Evolutionary conservation across 106 monocot species (phyloP).

Genomic region (Dendrobium nobile): DNA sequence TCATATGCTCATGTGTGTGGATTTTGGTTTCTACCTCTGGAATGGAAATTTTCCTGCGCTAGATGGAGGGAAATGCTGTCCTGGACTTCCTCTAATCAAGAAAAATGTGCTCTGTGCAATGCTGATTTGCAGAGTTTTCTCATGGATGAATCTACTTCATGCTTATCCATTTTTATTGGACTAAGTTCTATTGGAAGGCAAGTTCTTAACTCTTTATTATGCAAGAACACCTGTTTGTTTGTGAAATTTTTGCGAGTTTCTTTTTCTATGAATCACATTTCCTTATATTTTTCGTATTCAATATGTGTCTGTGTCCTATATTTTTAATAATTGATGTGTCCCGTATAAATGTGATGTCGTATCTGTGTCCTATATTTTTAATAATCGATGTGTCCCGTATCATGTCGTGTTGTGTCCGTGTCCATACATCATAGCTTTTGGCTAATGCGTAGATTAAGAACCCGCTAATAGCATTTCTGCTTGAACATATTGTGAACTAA

Average conservation of each 20-base stretch:
- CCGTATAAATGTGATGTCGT: too few species aligned
- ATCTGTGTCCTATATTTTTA: too few species aligned
- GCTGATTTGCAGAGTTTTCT: conserved; percentile 49
- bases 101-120: conserved; percentile 40
- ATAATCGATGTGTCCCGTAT: too few species aligned
- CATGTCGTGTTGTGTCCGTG: too few species aligned
- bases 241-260: background rate
- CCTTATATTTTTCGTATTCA: background rate
- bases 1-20: conserved; percentile 64
- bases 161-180: conserved; percentile 62
- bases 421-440: too few species aligned
- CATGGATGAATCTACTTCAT: conserved; percentile 21
- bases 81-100: conserved; percentile 10
- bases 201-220: conserved; percentile 3
- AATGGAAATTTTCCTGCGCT: conserved; percentile 85
- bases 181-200: conserved; percentile 95
- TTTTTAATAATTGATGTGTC: too few species aligned
- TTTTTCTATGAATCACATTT: background rate
- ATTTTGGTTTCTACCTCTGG: conserved; percentile 86
- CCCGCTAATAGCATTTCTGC: too few species aligned
- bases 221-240: background rate
- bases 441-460: too few species aligned
- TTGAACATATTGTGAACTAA: too few species aligned
- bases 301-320: too few species aligned
- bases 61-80: conserved; percentile 40